Evolutionary conservation across 345 rosid species (phyloP).

Genomic region (Physaria fendleri): DNA sequence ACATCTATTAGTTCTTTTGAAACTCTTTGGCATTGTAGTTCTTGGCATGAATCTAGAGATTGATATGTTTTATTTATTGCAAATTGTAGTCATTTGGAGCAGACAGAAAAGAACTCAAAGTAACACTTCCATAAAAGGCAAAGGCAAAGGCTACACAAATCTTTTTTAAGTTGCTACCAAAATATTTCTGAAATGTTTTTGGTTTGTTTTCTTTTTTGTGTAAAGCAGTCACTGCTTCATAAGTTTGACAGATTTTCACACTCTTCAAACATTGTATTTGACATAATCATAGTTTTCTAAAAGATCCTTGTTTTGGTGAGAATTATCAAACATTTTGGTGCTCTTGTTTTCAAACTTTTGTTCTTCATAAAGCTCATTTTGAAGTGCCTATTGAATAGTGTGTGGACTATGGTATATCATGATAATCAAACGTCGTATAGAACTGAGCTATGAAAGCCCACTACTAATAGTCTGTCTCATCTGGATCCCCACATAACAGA

Average conservation of each 20-base stretch:
- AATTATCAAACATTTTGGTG: no score
- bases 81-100: slow-evolving; percentile 64
- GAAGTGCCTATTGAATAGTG: no score
- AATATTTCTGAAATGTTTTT: neutral
- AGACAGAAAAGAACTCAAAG: slow-evolving; percentile 82
- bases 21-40: neutral
- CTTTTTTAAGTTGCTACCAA: slow-evolving; percentile 13
- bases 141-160: slow-evolving; percentile 20
- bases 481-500: no score
- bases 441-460: no score
- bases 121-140: slow-evolving; percentile 48
- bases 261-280: neutral
- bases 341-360: no score
- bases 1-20: neutral
- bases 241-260: neutral
- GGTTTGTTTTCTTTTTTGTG: neutral
- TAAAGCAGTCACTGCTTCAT: slow-evolving; percentile 14
- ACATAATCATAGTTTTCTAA: no score
- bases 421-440: no score
- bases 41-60: slow-evolving; percentile 1
- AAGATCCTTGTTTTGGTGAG: no score
- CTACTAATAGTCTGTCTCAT: no score
- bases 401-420: no score
- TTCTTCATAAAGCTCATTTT: no score
- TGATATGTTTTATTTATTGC: neutral